These are phyloP conservation scores for Apiospora pterosperma DNA, from an alignment of 2,329 filamentous ascomycete species.

Conservation along the genomic window DNA sequence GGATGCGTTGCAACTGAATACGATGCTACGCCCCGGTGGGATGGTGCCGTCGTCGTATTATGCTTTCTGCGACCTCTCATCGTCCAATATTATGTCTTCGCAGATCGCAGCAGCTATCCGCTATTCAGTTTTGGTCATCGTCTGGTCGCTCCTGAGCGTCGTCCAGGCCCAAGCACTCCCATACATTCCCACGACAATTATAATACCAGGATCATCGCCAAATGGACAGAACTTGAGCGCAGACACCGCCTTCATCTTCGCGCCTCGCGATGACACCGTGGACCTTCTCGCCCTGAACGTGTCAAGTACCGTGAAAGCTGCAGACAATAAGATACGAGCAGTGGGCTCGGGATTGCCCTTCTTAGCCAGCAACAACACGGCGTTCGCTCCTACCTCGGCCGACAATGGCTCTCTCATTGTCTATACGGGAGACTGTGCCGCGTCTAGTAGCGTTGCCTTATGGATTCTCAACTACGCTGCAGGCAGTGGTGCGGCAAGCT, in stretches of 20 bases:
- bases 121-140: constrained; percentile 15
- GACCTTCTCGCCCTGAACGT: constrained; percentile 65
- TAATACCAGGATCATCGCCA: constrained; percentile 49
- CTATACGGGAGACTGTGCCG: constrained; percentile 69
- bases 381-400: constrained; percentile 68
- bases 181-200: constrained; percentile 74
- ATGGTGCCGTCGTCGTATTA: constrained; percentile 20
- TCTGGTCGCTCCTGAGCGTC: constrained; percentile 13
- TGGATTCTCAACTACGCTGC: constrained; percentile 63
- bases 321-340: constrained; percentile 39
- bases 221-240: constrained; percentile 27
- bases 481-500: constrained; percentile 35
- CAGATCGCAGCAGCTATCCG: constrained; percentile 20
- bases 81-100: constrained; percentile 1
- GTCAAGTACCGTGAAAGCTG: constrained; percentile 51
- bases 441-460: constrained; percentile 48
- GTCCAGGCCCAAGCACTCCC: constrained; percentile 53
- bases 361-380: constrained; percentile 44
- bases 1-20: not conserved
- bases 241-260: constrained; percentile 68
- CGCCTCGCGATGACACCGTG: constrained; percentile 44
- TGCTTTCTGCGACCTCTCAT: constrained; percentile 7
- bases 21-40: constrained; percentile 8
- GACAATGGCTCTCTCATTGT: constrained; percentile 68
- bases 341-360: constrained; percentile 63